Evolutionary conservation across 2,329 filamentous ascomycete genomes (phyloP).

Genomic region (Clonostachys solani): DNA sequence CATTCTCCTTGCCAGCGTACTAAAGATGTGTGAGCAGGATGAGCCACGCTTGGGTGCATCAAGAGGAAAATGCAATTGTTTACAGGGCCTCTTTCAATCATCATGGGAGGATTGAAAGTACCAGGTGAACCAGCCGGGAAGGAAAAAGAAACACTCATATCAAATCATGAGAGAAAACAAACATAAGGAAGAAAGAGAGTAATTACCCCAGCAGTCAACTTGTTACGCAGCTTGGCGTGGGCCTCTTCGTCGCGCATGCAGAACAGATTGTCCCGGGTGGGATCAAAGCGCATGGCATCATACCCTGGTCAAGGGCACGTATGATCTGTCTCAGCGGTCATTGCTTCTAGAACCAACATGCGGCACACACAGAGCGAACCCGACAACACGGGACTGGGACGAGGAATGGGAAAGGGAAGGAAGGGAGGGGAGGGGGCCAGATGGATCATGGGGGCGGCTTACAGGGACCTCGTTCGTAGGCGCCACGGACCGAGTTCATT

Average conservation of each 20-base stretch:
- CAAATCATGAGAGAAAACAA: too few species aligned
- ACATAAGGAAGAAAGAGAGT: neutral
- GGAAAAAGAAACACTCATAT: too few species aligned
- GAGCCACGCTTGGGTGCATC: too few species aligned
- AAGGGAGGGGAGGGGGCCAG: too few species aligned
- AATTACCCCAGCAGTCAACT: slow-evolving; percentile 37
- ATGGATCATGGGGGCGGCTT: slow-evolving; percentile 1
- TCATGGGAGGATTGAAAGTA: too few species aligned
- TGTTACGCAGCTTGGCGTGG: slow-evolving; percentile 36
- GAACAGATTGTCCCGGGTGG: slow-evolving; percentile 23
- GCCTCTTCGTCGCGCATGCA: slow-evolving; percentile 24
- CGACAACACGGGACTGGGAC: neutral
- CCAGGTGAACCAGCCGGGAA: too few species aligned
- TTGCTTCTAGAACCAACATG: too few species aligned
- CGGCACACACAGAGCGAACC: too few species aligned
- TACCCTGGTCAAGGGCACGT: slow-evolving; percentile 19
- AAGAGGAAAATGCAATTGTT: too few species aligned
- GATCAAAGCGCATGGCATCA: slow-evolving; percentile 26
- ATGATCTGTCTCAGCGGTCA: too few species aligned
- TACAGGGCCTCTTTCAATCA: too few species aligned
- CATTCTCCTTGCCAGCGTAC: slow-evolving; percentile 53
- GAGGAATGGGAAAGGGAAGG: neutral
- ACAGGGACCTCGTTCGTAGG: slow-evolving; percentile 21
- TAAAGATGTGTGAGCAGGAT: slow-evolving; percentile 6
- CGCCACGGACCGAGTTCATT: slow-evolving; percentile 23